Percentiles rank a stretch among this genome's conserved stretches.
Conservation (phyloP, 163 green algal species). For the Scenedesmus sp. region DNA sequence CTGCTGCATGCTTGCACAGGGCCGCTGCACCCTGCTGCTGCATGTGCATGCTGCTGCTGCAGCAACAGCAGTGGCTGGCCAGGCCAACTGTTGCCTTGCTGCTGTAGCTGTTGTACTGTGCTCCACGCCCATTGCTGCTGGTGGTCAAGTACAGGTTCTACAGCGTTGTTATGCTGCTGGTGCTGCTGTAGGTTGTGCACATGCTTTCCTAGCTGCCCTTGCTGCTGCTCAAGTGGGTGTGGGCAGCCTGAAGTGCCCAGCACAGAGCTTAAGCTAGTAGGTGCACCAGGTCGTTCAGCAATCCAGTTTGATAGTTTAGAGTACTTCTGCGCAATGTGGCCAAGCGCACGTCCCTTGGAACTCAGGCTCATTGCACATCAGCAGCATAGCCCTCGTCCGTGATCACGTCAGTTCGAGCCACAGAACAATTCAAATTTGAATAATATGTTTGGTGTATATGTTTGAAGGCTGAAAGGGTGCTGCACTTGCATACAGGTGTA, state of each 20-base stretch:
- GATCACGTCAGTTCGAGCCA: neutral
- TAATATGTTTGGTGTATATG: no score
- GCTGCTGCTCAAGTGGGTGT: neutral
- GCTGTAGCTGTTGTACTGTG: neutral
- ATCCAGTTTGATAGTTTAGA: neutral
- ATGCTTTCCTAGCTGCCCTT: neutral
- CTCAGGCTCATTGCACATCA: constrained; percentile 10
- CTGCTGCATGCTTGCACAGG: constrained; percentile 7
- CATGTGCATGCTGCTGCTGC: neutral
- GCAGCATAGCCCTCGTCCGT: neutral
- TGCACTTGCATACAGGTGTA: neutral
- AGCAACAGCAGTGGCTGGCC: neutral
- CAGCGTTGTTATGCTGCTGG: neutral
- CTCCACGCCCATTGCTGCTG: constrained; percentile 21
- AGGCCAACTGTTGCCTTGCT: constrained; percentile 13
- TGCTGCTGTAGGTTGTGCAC: neutral
- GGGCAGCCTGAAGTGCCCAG: neutral
- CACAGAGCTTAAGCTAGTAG: constrained; percentile 2
- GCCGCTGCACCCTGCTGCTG: neutral
- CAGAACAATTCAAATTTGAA: neutral
- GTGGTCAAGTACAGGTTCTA: neutral
- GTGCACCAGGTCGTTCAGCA: neutral
- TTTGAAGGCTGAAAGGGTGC: no score
- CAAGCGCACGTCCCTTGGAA: neutral
- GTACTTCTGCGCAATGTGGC: neutral